A percentile compares a stretch with the other conserved stretches of the same genome.
phyloP scores from a whole-genome alignment of 2,329 filamentous ascomycete genomes.

The Clarireedia monteithiana region DNA sequence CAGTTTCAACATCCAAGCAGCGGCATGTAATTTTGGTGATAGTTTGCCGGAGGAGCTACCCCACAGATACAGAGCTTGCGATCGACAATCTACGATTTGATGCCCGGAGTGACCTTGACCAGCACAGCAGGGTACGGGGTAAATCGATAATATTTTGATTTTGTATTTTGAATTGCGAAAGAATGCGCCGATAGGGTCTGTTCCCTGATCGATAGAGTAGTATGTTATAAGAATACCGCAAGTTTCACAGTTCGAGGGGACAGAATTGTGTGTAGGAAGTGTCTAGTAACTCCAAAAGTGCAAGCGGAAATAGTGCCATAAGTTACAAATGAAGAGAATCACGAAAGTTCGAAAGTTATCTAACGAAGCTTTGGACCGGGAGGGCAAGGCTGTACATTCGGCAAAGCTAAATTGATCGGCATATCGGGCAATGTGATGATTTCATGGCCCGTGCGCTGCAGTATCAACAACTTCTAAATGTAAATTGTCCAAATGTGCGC shows the following conservation, averaged over 20 bases:
- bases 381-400: background rate
- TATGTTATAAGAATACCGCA: background rate
- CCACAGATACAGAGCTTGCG: background rate
- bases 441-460: no score
- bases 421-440: background rate
- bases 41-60: background rate
- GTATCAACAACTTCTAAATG: no score
- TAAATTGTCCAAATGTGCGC: no score
- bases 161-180: background rate
- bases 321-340: background rate
- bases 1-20: background rate
- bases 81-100: background rate
- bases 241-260: background rate
- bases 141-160: background rate
- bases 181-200: background rate
- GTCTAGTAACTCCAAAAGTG: background rate
- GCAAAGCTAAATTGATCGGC: slow-evolving; percentile 5
- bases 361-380: slow-evolving; percentile 5
- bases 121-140: slow-evolving; percentile 2
- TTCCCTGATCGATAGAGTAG: no score
- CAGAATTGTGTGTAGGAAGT: background rate
- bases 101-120: background rate
- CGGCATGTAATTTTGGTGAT: background rate
- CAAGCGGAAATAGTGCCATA: background rate
- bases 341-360: slow-evolving; percentile 9